Conservation (phyloP, 129 eudicot genomes). For the Artemisia annua region DNA sequence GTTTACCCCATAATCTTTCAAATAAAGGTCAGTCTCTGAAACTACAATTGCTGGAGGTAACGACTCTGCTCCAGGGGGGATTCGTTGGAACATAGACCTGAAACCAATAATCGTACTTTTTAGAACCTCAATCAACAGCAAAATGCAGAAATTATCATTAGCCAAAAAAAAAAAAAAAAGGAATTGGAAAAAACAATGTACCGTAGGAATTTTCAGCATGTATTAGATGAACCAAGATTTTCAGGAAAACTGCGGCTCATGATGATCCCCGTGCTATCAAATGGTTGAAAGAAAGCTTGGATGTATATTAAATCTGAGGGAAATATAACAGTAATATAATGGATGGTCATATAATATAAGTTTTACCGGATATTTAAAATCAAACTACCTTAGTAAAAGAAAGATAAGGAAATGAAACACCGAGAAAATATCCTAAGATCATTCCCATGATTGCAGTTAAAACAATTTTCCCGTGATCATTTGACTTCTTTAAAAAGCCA, state of each 20-base stretch:
- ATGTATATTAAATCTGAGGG: slow-evolving; percentile 28
- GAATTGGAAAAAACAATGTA: no score
- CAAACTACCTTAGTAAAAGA: slow-evolving; percentile 59
- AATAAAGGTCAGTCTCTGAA: no score
- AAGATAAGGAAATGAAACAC: slow-evolving; percentile 81
- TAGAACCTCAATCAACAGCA: no score
- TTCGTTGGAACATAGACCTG: no score
- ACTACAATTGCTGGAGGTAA: no score
- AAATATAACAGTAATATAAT: slow-evolving; percentile 21
- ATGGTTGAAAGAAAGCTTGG: slow-evolving; percentile 21
- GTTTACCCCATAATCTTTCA: no score
- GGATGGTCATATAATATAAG: slow-evolving; percentile 2
- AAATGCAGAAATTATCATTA: no score
- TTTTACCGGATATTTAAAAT: background rate
- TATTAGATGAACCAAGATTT: slow-evolving; percentile 51
- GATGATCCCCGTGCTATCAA: slow-evolving; percentile 24
- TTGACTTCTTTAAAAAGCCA: slow-evolving; percentile 70
- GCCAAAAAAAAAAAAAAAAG: no score
- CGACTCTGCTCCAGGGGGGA: no score
- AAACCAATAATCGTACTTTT: no score
- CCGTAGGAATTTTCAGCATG: no score
- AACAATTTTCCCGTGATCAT: slow-evolving; percentile 67
- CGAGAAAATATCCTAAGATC: slow-evolving; percentile 85
- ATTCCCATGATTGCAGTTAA: slow-evolving; percentile 55
- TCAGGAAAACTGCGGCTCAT: slow-evolving; percentile 72